Conservation (phyloP, 129 eudicot genomes). For the Flaveria bidentis region DNA sequence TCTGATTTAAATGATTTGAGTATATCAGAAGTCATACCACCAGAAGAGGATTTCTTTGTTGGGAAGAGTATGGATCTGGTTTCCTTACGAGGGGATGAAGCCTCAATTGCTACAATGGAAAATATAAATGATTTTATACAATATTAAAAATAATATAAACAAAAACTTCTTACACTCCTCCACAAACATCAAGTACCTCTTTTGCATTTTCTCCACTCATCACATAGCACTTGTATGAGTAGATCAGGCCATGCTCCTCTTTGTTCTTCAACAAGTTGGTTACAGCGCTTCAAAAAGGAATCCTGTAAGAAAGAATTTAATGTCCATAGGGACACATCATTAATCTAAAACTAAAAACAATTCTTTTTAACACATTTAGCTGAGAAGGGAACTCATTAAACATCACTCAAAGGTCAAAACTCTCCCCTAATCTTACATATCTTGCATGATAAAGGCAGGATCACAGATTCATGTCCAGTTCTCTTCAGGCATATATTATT, state of each 20-base stretch:
- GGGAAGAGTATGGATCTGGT: constrained; percentile 67
- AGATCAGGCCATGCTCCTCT: constrained; percentile 86
- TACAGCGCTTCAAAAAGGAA: constrained; percentile 49
- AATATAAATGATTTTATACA: not conserved
- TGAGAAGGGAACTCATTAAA: not conserved
- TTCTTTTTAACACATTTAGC: constrained; percentile 1
- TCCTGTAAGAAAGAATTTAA: constrained; percentile 47
- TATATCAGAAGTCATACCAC: constrained; percentile 46
- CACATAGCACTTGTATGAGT: constrained; percentile 65
- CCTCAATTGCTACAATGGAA: constrained; percentile 68
- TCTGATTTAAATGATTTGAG: not conserved
- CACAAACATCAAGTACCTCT: constrained; percentile 54
- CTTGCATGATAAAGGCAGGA: not conserved
- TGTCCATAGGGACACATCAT: not conserved
- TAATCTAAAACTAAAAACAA: constrained; percentile 8
- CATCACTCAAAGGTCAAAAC: not conserved
- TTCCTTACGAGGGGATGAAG: constrained; percentile 86
- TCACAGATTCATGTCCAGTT: constrained; percentile 18
- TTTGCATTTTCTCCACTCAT: constrained; percentile 97
- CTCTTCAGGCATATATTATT: constrained; percentile 4
- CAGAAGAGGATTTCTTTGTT: constrained; percentile 41
- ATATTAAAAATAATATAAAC: not conserved
- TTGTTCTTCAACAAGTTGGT: constrained; percentile 54
- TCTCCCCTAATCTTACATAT: not conserved
- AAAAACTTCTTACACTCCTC: constrained; percentile 7